Base-by-base conservation (phyloP, 306 rosid species). In the Geum urbanum region DNA sequence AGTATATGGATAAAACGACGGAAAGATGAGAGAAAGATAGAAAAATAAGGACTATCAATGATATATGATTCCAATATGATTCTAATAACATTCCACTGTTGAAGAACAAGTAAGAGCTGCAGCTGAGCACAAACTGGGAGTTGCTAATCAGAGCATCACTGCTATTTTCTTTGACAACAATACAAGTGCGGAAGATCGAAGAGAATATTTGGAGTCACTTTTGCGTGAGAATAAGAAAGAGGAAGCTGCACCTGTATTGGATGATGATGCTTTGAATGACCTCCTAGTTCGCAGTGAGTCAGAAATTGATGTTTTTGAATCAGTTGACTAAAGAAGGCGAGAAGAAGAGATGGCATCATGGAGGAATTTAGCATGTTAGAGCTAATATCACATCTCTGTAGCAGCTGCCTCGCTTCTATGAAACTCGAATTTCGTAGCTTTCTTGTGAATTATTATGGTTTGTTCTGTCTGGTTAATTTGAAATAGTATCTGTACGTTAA, bases 101-200 rank as follows among this genome's bases (percentile, higher is more conserved):
- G 99, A 95, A 86, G 99, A 95, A 85, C 99, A 95, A 95, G 99
- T 95, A 67, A 80, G 99, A 80, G 99, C 99, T 82, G 79, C 99
- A 19, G 99, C 99, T 27, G 99, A 95, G 89, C 99, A 95, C 83
- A 95, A 95, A 81, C 88, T 95, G 70, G 99, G 97, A 7, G 99
- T 95, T 70, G 99, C 99, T 27, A 95, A 95, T 84, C 99, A 95
- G 81, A 95, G 99, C 79, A 95, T 95, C 63, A 95, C 99, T 18
- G 99, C 99, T 71, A 97, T 97, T 24, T 95, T 95, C 79, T 95
- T 95, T 87, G 99, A 95, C 85, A 95, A 95, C 70, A 87, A 95
- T 83, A 95, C 99, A 60, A 95, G 99, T 82, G 97, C 99, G 72
- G 99, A 89, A 82, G 99, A 95, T 81, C 91, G 99, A 70, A 86